Evolutionary conservation across 306 rosid species (phyloP).

Genomic region (Cicer pinnatifidum): DNA sequence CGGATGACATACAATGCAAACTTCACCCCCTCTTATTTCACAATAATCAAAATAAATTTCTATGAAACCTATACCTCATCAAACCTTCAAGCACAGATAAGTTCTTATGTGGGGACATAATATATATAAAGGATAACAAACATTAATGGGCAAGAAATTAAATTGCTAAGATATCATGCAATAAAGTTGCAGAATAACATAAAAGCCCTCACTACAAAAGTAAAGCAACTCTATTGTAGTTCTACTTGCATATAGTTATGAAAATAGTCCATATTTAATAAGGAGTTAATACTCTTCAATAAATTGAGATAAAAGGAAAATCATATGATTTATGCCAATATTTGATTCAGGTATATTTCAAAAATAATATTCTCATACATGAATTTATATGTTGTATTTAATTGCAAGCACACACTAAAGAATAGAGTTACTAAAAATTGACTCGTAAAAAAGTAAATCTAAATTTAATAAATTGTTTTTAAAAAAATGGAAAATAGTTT

Average conservation of each 20-base stretch:
- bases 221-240: background rate
- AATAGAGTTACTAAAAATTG: slow-evolving; percentile 25
- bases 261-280: slow-evolving; percentile 14
- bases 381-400: slow-evolving; percentile 14
- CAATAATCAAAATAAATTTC: slow-evolving; percentile 11
- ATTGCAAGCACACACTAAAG: background rate
- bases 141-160: slow-evolving; percentile 3
- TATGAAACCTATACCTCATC: background rate
- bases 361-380: background rate
- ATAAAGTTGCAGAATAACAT: background rate
- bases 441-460: background rate
- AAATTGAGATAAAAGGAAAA: slow-evolving; percentile 2
- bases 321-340: background rate
- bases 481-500: background rate
- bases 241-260: background rate
- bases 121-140: background rate
- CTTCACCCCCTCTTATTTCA: slow-evolving; percentile 2
- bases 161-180: slow-evolving; percentile 11
- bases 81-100: background rate
- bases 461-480: background rate
- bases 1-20: background rate
- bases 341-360: slow-evolving; percentile 21
- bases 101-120: background rate
- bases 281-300: slow-evolving; percentile 1
- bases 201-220: background rate